Conservation (phyloP, 2,329 filamentous ascomycete species). For the Fusarium sp. region DNA sequence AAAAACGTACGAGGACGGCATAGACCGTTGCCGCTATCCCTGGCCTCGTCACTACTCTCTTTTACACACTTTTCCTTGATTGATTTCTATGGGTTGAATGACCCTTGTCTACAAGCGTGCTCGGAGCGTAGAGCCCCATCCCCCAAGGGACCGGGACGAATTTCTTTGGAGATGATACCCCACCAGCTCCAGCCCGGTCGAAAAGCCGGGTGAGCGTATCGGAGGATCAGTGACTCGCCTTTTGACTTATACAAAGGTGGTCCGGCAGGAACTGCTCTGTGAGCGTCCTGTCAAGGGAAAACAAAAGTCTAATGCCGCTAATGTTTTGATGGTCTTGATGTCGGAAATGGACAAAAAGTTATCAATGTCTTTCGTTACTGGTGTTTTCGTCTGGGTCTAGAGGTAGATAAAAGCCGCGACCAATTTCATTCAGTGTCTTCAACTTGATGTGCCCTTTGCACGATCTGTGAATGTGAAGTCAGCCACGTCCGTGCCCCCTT, state of each 20-base stretch:
- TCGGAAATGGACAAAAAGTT: constrained; percentile 41
- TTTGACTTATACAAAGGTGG: background rate
- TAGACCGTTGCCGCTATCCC: constrained; percentile 57
- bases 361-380: constrained; percentile 42
- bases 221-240: constrained; percentile 38
- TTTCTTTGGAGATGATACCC: constrained; percentile 45
- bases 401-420: constrained; percentile 47
- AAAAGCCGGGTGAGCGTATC: constrained; percentile 39
- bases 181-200: constrained; percentile 40
- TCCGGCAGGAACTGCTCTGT: constrained; percentile 37
- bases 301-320: constrained; percentile 42
- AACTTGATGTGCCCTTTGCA: background rate
- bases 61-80: constrained; percentile 38
- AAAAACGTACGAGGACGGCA: constrained; percentile 63
- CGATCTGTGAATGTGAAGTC: background rate
- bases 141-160: constrained; percentile 34
- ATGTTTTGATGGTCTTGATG: constrained; percentile 45
- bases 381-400: constrained; percentile 44
- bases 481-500: no score
- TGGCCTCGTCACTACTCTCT: constrained; percentile 55
- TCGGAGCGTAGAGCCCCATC: constrained; percentile 36
- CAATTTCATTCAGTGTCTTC: constrained; percentile 32
- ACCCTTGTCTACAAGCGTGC: constrained; percentile 43
- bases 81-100: constrained; percentile 35
- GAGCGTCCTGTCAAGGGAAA: constrained; percentile 23